Conservation (phyloP, 1,284 basidiomycete genomes). For the Erythrobasidium hasegawianum region DNA sequence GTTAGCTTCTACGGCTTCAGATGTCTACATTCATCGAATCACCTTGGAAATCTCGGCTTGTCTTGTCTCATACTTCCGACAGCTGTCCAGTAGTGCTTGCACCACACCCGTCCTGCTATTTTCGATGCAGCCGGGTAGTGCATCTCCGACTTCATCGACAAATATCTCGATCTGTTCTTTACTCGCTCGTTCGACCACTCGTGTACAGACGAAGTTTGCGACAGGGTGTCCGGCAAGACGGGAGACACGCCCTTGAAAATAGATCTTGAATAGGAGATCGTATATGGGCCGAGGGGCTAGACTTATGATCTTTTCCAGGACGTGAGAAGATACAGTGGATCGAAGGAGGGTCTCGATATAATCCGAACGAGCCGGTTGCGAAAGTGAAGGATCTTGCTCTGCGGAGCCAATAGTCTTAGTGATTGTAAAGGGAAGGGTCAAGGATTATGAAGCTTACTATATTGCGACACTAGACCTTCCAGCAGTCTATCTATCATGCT, state of each 20-base stretch:
- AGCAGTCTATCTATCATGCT: conserved; percentile 78
- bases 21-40: too few relatives aligned
- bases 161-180: conserved; percentile 59
- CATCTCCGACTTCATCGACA: conserved; percentile 58
- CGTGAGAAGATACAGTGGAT: conserved; percentile 79
- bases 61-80: conserved; percentile 53
- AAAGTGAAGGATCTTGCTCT: conserved; percentile 37
- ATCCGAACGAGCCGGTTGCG: conserved; percentile 58
- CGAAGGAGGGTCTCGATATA: conserved; percentile 73
- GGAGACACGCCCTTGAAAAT: conserved; percentile 66
- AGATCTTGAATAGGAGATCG: conserved; percentile 65
- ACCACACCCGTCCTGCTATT: conserved; percentile 63
- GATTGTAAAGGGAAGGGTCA: too few relatives aligned
- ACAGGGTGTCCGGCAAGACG: conserved; percentile 75
- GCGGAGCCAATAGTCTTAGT: conserved; percentile 3
- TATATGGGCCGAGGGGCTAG: conserved; percentile 64
- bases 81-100: conserved; percentile 66
- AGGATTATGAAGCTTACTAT: conserved; percentile 55
- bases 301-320: conserved; percentile 71
- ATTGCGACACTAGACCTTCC: conserved; percentile 66
- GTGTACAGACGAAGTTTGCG: conserved; percentile 84
- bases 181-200: conserved; percentile 62
- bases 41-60: conserved; percentile 50
- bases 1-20: too few relatives aligned
- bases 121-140: conserved; percentile 58